Conservation (phyloP, 1,284 basidiomycete genomes). For the Xerocomus minutiporus region DNA sequence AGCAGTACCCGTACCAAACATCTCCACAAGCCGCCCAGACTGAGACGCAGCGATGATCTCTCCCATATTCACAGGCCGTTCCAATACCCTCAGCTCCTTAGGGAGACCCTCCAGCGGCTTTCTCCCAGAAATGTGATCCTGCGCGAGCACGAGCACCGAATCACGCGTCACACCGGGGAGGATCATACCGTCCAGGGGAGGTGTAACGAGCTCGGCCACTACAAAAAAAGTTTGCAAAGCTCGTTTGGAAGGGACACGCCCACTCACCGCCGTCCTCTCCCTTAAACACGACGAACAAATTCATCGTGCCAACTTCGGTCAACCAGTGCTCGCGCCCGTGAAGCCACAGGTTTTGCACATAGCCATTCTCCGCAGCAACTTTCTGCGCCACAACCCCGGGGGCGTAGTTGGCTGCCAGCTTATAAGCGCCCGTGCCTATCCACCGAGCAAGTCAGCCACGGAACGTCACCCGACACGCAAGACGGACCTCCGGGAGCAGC, state of each 20-base stretch:
- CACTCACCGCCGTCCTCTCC: constrained; percentile 65
- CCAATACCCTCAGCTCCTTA: constrained; percentile 68
- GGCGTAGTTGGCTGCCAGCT: constrained; percentile 90
- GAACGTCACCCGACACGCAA: not conserved
- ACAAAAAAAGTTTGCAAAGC: constrained; percentile 3
- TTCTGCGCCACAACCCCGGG: constrained; percentile 88
- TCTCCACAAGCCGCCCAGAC: constrained; percentile 75
- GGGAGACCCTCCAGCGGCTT: constrained; percentile 59
- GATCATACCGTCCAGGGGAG: constrained; percentile 92
- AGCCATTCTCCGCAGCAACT: constrained; percentile 78
- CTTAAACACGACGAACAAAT: constrained; percentile 86
- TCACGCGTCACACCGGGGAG: constrained; percentile 96
- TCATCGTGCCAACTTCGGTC: constrained; percentile 96
- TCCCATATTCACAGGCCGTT: constrained; percentile 85
- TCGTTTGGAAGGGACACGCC: not conserved
- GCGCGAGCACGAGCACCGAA: constrained; percentile 80
- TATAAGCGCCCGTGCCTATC: constrained; percentile 82
- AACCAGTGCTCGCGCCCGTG: constrained; percentile 83
- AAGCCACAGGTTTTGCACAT: constrained; percentile 95
- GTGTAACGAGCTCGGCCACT: constrained; percentile 82
- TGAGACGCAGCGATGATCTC: constrained; percentile 77
- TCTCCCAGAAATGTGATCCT: constrained; percentile 65
- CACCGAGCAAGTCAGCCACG: constrained; percentile 6
- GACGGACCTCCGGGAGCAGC: constrained; percentile 82
- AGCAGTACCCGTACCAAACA: constrained; percentile 93